These are phyloP conservation scores for Penicillium decumbens DNA, from an alignment of 2,329 filamentous ascomycete genomes.

Conservation along the genomic window DNA sequence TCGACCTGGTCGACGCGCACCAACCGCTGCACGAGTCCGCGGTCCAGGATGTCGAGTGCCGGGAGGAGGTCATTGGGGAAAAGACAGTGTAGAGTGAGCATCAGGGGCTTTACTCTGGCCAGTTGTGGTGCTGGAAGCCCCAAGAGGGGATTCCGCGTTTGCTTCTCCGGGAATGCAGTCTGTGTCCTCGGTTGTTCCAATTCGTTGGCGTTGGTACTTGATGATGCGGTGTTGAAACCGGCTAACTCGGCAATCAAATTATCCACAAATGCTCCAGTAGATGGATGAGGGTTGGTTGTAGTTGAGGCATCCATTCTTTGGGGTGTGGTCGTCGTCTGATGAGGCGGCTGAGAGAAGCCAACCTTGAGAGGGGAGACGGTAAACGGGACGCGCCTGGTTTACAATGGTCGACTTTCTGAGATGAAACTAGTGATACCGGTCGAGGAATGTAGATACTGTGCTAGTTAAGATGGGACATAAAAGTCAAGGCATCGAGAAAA, in stretches of 20 bases:
- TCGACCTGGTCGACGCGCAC: constrained; percentile 10
- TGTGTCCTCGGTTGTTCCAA: constrained; percentile 5
- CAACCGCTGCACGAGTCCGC: constrained; percentile 62
- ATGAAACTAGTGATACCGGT: neutral
- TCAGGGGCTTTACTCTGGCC: constrained; percentile 47
- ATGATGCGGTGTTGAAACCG: neutral
- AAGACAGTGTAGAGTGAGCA: constrained; percentile 79
- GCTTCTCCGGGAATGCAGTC: constrained; percentile 3
- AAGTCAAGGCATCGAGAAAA: no score
- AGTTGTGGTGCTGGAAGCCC: constrained; percentile 20
- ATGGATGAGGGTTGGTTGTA: constrained; percentile 1
- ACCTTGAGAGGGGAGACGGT: neutral
- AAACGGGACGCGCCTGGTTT: neutral
- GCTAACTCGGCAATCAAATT: constrained; percentile 21
- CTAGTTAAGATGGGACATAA: neutral
- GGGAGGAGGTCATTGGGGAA: constrained; percentile 78
- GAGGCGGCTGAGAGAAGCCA: neutral
- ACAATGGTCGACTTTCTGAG: no score
- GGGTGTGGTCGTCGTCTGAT: neutral
- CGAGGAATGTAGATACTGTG: neutral
- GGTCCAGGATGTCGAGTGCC: constrained; percentile 82
- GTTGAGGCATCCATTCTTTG: constrained; percentile 5
- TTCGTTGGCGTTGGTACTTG: constrained; percentile 1
- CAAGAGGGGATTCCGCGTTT: constrained; percentile 20
- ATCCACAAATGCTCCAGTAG: constrained; percentile 22